Evolutionary conservation across 495 filamentous ascomycete species (phyloP).

Genomic region (Hypoxylon fuscum): DNA sequence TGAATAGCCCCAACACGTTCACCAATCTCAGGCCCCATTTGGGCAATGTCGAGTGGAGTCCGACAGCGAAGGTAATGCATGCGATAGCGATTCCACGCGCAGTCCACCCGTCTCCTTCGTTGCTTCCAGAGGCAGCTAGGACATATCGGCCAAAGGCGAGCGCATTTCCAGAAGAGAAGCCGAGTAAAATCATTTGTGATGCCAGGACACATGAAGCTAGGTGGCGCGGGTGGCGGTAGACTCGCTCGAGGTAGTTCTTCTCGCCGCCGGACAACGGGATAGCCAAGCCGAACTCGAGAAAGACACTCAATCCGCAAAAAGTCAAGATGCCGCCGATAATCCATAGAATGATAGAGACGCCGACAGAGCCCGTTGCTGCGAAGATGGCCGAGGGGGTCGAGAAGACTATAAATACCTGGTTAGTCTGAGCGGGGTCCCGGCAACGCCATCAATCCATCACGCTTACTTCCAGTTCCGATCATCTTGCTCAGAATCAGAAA

Average conservation of each 20-base stretch:
- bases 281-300: constrained; percentile 60
- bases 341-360: constrained; percentile 50
- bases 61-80: constrained; percentile 69
- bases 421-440: not conserved
- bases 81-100: constrained; percentile 73
- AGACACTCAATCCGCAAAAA: constrained; percentile 57
- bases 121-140: constrained; percentile 66
- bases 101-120: constrained; percentile 70
- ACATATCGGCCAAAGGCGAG: constrained; percentile 77
- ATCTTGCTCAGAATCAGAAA: constrained; percentile 68
- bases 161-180: constrained; percentile 67
- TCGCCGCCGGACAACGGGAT: constrained; percentile 66
- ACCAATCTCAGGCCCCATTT: constrained; percentile 75
- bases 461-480: constrained; percentile 64
- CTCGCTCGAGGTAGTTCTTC: constrained; percentile 74
- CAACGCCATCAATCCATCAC: not conserved
- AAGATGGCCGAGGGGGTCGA: constrained; percentile 61
- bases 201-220: constrained; percentile 71
- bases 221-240: constrained; percentile 71
- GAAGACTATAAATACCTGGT: constrained; percentile 49
- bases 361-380: constrained; percentile 57
- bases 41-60: constrained; percentile 66
- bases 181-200: constrained; percentile 65
- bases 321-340: constrained; percentile 50
- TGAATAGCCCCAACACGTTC: constrained; percentile 73